Evolutionary conservation across 2,329 filamentous ascomycete genomes (phyloP).

Genomic region (Colletotrichum melonis): DNA sequence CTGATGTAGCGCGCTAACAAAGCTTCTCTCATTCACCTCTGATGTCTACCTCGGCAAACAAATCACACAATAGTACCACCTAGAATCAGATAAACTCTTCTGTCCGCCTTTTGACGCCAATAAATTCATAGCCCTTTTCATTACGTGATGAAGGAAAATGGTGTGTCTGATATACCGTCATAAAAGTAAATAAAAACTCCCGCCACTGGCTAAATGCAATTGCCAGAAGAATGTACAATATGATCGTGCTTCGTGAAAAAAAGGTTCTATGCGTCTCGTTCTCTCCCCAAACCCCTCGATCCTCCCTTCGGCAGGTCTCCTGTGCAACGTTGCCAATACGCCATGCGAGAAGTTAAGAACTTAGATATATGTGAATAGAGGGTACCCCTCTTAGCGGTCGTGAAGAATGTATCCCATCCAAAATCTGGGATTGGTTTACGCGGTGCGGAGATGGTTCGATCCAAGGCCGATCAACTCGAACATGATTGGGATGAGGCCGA

Average conservation of each 20-base stretch:
- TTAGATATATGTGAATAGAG: neutral
- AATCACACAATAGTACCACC: neutral
- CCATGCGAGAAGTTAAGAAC: conserved; percentile 15
- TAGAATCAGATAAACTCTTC: neutral
- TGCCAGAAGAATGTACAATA: conserved; percentile 25
- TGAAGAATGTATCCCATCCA: neutral
- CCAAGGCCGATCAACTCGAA: conserved; percentile 72
- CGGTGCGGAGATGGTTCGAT: conserved; percentile 50
- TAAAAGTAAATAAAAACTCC: neutral
- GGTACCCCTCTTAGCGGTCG: neutral
- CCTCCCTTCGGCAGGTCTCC: neutral
- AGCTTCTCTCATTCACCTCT: neutral
- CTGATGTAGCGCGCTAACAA: neutral
- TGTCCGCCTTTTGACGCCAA: neutral
- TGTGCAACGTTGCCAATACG: conserved; percentile 12
- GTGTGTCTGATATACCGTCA: neutral
- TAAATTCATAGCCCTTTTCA: neutral
- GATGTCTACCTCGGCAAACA: neutral
- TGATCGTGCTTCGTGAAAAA: conserved; percentile 30
- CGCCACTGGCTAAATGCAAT: conserved; percentile 17
- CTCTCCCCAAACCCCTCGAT: neutral
- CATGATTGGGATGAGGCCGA: conserved; percentile 78
- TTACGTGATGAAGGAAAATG: neutral
- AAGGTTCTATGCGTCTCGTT: conserved; percentile 18
- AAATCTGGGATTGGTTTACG: conserved; percentile 6